A percentile compares a stretch with the other conserved stretches of the same genome.
Conservation (phyloP, 257 asterid species). For the Solanum pennellii region DNA sequence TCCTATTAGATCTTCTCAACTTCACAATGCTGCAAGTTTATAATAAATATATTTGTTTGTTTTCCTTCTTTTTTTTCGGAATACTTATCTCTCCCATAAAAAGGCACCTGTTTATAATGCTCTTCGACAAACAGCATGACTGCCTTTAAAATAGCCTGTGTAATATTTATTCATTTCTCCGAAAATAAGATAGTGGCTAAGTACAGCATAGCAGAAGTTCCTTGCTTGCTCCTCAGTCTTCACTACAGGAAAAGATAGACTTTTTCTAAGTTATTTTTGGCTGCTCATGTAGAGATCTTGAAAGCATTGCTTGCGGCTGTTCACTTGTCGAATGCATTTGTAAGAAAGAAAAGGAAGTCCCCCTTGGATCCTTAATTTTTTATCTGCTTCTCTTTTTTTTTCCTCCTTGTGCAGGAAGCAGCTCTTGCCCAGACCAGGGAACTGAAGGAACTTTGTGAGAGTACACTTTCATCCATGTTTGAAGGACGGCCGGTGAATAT, state of each 20-base stretch:
- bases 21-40: background rate
- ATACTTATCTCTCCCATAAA: background rate
- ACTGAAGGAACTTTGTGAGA: slow-evolving; percentile 71
- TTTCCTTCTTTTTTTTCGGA: background rate
- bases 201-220: background rate
- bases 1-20: background rate
- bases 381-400: background rate
- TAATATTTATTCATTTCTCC: background rate
- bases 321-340: background rate
- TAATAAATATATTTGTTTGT: background rate
- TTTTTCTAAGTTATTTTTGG: background rate
- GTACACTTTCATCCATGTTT: slow-evolving; percentile 56
- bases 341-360: background rate
- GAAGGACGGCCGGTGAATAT: slow-evolving; percentile 84
- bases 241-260: background rate
- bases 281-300: background rate
- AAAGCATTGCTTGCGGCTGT: background rate
- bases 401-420: slow-evolving; percentile 43
- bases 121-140: background rate
- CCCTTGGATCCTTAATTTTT: background rate
- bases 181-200: background rate
- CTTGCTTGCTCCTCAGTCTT: background rate
- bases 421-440: slow-evolving; percentile 61
- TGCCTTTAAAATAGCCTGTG: background rate
- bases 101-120: background rate